Percentiles rank a stretch among this genome's conserved stretches.
Conservation (phyloP, 805 yeast genomes). For the Yarrowia deformans region DNA sequence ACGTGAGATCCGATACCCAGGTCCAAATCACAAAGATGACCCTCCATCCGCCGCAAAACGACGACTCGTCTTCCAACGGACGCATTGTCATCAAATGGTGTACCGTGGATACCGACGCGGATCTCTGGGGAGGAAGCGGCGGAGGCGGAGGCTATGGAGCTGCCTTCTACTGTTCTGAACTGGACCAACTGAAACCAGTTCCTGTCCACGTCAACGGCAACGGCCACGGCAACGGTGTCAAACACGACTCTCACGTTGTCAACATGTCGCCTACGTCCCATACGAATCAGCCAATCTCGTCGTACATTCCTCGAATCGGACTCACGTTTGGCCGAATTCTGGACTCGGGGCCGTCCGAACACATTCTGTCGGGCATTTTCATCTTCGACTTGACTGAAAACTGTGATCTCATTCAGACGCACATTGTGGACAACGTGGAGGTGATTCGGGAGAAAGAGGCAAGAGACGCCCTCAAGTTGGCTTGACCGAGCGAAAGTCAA, state of each 20-base stretch:
- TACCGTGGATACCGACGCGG: constrained; percentile 16
- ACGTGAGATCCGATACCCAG: constrained; percentile 18
- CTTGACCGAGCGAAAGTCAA: background rate
- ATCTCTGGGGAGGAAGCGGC: background rate
- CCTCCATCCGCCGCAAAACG: constrained; percentile 30
- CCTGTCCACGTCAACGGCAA: constrained; percentile 2
- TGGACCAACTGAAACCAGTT: background rate
- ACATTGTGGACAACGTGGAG: constrained; percentile 37
- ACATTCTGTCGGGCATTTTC: constrained; percentile 36
- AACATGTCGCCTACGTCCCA: background rate
- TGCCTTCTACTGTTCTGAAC: background rate
- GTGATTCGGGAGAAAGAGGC: constrained; percentile 15
- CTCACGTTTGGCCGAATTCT: constrained; percentile 3
- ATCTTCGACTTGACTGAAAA: constrained; percentile 30
- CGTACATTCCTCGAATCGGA: constrained; percentile 22
- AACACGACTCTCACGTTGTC: background rate
- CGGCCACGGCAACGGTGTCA: background rate
- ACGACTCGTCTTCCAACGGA: constrained; percentile 8
- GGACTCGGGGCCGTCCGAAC: constrained; percentile 14
- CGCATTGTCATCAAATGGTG: constrained; percentile 21
- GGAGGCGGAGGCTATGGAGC: constrained; percentile 18
- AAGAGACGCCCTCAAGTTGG: constrained; percentile 10
- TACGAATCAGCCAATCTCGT: background rate
- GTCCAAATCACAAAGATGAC: constrained; percentile 29
- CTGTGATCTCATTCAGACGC: constrained; percentile 31